A percentile compares a stretch with the other conserved stretches of the same genome.
Evolutionary conservation across 116 monocot species (phyloP).

Genomic region (Dioscorea cayenensis): DNA sequence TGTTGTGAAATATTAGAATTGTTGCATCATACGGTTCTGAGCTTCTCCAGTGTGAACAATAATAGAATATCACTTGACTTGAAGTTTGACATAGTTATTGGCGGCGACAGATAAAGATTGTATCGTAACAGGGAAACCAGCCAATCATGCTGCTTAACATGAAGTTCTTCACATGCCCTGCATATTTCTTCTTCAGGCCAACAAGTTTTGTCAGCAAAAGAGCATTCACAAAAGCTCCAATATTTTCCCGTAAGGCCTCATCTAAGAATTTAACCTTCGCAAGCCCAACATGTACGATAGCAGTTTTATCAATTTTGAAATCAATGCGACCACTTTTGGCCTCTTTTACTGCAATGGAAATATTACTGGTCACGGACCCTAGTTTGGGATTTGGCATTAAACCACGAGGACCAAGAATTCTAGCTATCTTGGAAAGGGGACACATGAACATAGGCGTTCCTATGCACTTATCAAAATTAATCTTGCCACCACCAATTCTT

Average conservation of each 20-base stretch:
- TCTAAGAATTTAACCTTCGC: constrained; percentile 92
- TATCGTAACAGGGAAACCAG: constrained; percentile 80
- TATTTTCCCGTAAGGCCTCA: constrained; percentile 72
- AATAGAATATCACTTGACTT: constrained; percentile 27
- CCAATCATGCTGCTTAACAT: constrained; percentile 91
- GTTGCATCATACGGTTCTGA: no score
- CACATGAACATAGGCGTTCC: constrained; percentile 82
- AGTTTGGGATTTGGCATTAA: constrained; percentile 98
- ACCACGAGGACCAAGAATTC: constrained; percentile 96
- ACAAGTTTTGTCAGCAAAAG: constrained; percentile 89
- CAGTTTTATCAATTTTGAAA: constrained; percentile 95
- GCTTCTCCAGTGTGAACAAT: no score
- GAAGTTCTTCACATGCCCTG: constrained; percentile 83
- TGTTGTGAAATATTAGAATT: no score
- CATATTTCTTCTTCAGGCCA: constrained; percentile 91
- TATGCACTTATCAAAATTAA: constrained; percentile 95
- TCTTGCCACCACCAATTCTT: constrained; percentile 82
- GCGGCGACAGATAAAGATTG: constrained; percentile 76
- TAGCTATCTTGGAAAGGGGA: constrained; percentile 83
- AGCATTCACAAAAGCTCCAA: constrained; percentile 96
- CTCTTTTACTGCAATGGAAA: constrained; percentile 69
- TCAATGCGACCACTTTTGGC: constrained; percentile 89
- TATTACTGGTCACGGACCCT: constrained; percentile 91
- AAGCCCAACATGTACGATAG: constrained; percentile 90
- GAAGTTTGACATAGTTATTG: constrained; percentile 60